Percentiles rank a stretch among this genome's conserved stretches.
These are phyloP conservation scores for Bolboschoenoplectus hybrid DNA, from an alignment of 202 grass and related monocot genomes.

Conservation along the genomic window DNA sequence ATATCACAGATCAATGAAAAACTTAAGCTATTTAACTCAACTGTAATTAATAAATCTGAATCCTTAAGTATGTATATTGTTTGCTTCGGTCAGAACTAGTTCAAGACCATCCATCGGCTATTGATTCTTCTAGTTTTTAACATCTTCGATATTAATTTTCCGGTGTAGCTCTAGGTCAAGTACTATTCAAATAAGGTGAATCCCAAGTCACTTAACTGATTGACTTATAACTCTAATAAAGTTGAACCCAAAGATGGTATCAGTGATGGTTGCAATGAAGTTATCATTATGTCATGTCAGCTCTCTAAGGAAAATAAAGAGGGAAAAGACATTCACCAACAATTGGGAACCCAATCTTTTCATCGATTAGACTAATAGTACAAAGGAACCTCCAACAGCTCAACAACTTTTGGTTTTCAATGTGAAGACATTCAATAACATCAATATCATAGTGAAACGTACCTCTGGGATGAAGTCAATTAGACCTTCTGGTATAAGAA, in stretches of 20 bases:
- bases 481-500: conserved; percentile 95
- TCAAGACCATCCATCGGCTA: background rate
- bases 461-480: conserved; percentile 99
- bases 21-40: background rate
- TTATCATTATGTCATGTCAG: background rate
- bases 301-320: background rate
- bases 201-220: background rate
- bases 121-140: background rate
- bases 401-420: background rate
- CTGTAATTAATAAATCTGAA: background rate
- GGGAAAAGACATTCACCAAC: background rate
- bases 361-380: background rate
- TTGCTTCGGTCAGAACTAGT: background rate
- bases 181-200: background rate
- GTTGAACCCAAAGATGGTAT: background rate
- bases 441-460: conserved; percentile 23
- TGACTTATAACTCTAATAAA: too few species aligned
- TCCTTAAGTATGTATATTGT: background rate
- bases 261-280: background rate
- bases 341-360: background rate
- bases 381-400: background rate
- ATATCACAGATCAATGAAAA: background rate
- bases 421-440: background rate
- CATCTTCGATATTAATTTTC: background rate
- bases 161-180: background rate